Evolutionary conservation across 768 basidiomycete species (phyloP).

Genomic region (Mycena belliarum): DNA sequence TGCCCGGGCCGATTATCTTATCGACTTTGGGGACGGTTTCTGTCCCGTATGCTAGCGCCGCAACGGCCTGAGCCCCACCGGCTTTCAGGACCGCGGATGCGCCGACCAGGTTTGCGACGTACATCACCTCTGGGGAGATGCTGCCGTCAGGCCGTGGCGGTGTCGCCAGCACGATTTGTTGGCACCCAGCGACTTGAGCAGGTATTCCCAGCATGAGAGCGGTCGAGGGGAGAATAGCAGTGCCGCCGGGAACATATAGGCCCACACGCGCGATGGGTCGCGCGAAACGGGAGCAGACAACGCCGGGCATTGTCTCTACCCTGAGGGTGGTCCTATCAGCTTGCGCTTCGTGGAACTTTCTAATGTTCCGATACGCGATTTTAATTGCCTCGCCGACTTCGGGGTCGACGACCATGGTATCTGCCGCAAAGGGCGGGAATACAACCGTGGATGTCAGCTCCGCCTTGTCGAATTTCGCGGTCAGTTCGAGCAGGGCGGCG

Average conservation of each 20-base stretch:
- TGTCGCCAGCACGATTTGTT: slow-evolving; percentile 89
- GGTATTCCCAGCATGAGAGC: slow-evolving; percentile 98
- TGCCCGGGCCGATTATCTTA: slow-evolving; percentile 99
- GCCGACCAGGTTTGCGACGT: slow-evolving; percentile 89
- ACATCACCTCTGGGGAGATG: slow-evolving; percentile 96
- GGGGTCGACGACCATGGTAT: slow-evolving; percentile 60
- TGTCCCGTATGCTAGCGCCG: slow-evolving; percentile 96
- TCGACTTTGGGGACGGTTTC: slow-evolving; percentile 95
- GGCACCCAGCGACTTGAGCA: slow-evolving; percentile 95
- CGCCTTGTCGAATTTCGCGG: slow-evolving; percentile 91
- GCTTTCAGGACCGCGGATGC: slow-evolving; percentile 91
- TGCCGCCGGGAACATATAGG: slow-evolving; percentile 96
- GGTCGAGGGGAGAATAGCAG: slow-evolving; percentile 93
- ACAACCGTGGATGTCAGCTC: slow-evolving; percentile 68
- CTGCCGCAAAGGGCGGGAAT: slow-evolving; percentile 75
- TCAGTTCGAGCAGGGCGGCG: slow-evolving; percentile 80
- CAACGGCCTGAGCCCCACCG: slow-evolving; percentile 94
- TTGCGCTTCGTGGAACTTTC: slow-evolving; percentile 90
- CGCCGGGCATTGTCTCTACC: slow-evolving; percentile 98
- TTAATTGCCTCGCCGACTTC: slow-evolving; percentile 82
- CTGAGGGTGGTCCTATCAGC: slow-evolving; percentile 65
- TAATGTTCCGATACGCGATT: slow-evolving; percentile 87
- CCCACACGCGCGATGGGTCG: slow-evolving; percentile 96
- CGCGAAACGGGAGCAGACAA: slow-evolving; percentile 92
- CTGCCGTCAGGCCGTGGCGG: slow-evolving; percentile 93